Conservation (phyloP, 352 stramenopile species). For the Phytophthora europaea region DNA sequence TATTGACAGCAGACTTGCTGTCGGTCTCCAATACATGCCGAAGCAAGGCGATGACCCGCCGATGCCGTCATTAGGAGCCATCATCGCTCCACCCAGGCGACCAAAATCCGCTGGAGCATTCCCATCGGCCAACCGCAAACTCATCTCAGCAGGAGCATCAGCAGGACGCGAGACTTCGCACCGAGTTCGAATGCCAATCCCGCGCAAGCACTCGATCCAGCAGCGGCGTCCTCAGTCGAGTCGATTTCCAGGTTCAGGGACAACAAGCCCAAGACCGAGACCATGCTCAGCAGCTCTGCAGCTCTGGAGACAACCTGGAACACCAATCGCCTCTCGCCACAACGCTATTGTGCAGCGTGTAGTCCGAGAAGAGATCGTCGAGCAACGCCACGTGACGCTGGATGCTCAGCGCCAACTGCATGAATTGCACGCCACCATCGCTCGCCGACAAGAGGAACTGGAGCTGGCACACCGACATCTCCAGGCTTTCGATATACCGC, state of each 20-base stretch:
- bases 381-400: conserved; percentile 56
- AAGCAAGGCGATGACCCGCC: conserved; percentile 18
- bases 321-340: conserved; percentile 13
- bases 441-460: conserved; percentile 49
- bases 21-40: conserved; percentile 14
- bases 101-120: conserved; percentile 39
- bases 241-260: conserved; percentile 15
- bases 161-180: conserved; percentile 2
- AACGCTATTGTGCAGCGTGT: conserved; percentile 46
- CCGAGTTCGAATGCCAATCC: background rate
- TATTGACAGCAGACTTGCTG: conserved; percentile 5
- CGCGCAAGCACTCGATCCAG: conserved; percentile 6
- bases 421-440: conserved; percentile 45
- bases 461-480: conserved; percentile 51
- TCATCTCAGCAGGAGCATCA: conserved; percentile 12
- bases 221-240: conserved; percentile 24
- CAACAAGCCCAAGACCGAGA: conserved; percentile 23
- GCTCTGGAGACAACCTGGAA: conserved; percentile 33
- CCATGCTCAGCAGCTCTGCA: conserved; percentile 24
- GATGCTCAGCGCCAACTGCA: conserved; percentile 58
- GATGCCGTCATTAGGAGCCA: conserved; percentile 16
- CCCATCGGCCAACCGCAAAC: conserved; percentile 37
- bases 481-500: conserved; percentile 28
- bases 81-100: conserved; percentile 19
- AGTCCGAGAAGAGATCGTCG: conserved; percentile 68